A percentile compares a stretch with the other conserved stretches of the same genome.
Evolutionary conservation across 495 filamentous ascomycete species (phyloP).

Genomic region (Chlorociboria aeruginascens): DNA sequence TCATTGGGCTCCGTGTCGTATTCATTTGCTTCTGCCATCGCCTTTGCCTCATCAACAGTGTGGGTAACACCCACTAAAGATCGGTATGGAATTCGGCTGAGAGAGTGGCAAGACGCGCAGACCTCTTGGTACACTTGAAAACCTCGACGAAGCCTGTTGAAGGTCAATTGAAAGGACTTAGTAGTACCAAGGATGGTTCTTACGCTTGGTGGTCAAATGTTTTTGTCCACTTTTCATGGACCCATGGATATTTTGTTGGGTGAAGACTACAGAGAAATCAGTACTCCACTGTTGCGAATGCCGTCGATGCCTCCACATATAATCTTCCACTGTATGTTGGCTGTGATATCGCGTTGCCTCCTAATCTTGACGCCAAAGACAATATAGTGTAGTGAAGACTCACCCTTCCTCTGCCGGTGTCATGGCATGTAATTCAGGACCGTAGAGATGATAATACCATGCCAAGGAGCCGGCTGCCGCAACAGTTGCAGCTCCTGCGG

Average conservation of each 20-base stretch:
- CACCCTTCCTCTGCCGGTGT: constrained; percentile 96
- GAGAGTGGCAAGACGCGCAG: constrained; percentile 94
- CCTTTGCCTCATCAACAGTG: constrained; percentile 97
- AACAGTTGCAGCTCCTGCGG: constrained; percentile 70
- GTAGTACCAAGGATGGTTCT: constrained; percentile 25
- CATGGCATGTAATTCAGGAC: constrained; percentile 73
- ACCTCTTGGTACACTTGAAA: constrained; percentile 99
- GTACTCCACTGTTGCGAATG: constrained; percentile 16
- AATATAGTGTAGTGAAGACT: too few species aligned
- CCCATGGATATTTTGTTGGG: constrained; percentile 88
- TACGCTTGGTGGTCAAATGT: constrained; percentile 96
- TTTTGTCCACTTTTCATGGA: constrained; percentile 76
- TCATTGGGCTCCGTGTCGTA: constrained; percentile 98
- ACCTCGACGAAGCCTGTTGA: constrained; percentile 79
- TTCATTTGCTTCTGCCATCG: constrained; percentile 92
- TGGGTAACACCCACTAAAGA: constrained; percentile 79
- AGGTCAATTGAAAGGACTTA: constrained; percentile 15
- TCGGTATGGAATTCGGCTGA: constrained; percentile 88
- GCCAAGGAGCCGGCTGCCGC: constrained; percentile 77
- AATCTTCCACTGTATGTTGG: constrained; percentile 2
- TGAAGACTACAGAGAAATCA: constrained; percentile 55
- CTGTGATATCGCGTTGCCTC: background rate
- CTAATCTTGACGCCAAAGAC: background rate
- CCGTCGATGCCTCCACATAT: constrained; percentile 8
- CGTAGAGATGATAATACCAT: constrained; percentile 95